Conservation (phyloP, 768 basidiomycete species). For the Rhodotorula sphaerocarpa region DNA sequence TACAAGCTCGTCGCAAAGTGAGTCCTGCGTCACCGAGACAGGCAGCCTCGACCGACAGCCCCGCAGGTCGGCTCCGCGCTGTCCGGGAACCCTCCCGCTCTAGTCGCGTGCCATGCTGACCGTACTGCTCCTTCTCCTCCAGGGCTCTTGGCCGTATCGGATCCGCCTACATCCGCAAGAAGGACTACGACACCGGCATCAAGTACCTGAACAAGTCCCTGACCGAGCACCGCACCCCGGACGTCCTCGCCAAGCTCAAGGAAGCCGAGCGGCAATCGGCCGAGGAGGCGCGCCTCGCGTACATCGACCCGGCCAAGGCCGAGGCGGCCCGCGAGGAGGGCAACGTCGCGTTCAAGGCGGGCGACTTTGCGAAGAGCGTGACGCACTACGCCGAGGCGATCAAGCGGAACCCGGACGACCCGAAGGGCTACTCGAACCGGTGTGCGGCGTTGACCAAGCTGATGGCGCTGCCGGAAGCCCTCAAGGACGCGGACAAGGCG, state of each 20-base stretch:
- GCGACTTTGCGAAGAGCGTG: conserved; percentile 84
- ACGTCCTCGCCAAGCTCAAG: conserved; percentile 81
- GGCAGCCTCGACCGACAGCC: no score
- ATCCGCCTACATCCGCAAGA: conserved; percentile 70
- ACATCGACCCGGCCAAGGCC: conserved; percentile 77
- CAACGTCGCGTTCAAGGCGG: conserved; percentile 79
- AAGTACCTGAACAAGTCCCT: conserved; percentile 89
- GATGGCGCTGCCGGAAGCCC: conserved; percentile 80
- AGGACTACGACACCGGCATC: conserved; percentile 66
- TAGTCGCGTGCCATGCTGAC: background rate
- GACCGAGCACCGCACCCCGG: conserved; percentile 90
- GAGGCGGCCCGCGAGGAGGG: conserved; percentile 82
- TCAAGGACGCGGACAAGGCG: conserved; percentile 90
- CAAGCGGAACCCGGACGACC: conserved; percentile 83
- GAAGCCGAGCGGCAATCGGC: conserved; percentile 67
- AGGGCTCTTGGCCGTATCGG: conserved; percentile 80
- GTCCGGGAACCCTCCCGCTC: background rate
- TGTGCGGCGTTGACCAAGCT: conserved; percentile 97
- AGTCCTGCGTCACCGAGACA: conserved; percentile 3
- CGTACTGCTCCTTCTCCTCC: background rate
- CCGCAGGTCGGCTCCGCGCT: no score
- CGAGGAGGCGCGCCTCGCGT: conserved; percentile 70
- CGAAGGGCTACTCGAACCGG: conserved; percentile 92
- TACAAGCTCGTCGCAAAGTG: conserved; percentile 87
- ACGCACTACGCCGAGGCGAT: conserved; percentile 91